Evolutionary conservation across 768 basidiomycete species (phyloP), one percentile per base, ranked within the genome.

Genomic region (Tylopilus vinaceipallidus): DNA sequence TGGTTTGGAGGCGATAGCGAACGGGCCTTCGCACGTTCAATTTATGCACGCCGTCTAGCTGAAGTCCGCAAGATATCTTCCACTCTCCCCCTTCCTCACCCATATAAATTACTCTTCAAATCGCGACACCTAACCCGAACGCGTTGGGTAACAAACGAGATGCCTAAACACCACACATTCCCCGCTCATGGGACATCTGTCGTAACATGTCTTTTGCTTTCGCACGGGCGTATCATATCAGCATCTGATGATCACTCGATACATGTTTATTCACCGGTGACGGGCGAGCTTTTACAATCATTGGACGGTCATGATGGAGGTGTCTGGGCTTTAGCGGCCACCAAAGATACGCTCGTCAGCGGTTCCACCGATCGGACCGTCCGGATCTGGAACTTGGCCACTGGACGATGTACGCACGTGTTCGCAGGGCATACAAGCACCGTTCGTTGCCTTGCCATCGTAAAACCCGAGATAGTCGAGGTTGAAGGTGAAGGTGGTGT

Each of bases 211-310:
- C 82, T 98, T 39, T 81, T 98, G 59, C 91, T 99, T 73, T 97
- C 95, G 42, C 83, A 84, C 52, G 89, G 90, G 26, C 91, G 95
- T 53, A 92, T 99, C 71, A 92, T 99, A 61, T 94, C 91, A 11
- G 95, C 95, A 11, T 95, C 93, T 1, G 95, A 99, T 68, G 95
- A 98, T 69, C 92, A 98, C 60, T 90, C 92, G 4, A 97, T 98
- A 62, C 91, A 95, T 62, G 84, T 99, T 39, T 98, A 95, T 66
- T 88, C 86, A 20, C 94, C 91, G n/a, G 66, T 78, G 19, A 89
- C 86, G 0, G 95, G 95, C 12, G 76, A 81, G 32, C 78, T 90
- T 19, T 67, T 86, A 5, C 82, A 80, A 35, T 80, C 85, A 2
- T 77, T 98, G 36, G 79, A 88, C 50, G 95, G 95, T 3, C 95